phyloP scores from a whole-genome alignment of 352 stramenopile genomes.

The Phytophthora rubi region DNA sequence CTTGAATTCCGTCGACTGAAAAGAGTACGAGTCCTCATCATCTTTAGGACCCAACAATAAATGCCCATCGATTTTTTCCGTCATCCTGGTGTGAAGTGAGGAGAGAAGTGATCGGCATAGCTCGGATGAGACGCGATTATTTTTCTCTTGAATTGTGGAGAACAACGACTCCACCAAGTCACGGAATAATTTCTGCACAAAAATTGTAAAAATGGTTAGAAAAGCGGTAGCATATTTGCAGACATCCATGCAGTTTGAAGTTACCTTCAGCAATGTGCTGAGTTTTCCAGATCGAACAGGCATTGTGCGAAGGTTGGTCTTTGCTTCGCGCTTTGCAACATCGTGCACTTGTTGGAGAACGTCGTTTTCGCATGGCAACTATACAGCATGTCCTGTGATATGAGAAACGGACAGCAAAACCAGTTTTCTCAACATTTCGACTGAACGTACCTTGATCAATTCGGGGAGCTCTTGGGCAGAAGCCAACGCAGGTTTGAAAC shows the following conservation, averaged over 20 bases:
- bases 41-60: slow-evolving; percentile 48
- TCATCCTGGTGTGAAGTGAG: slow-evolving; percentile 69
- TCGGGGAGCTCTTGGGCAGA: slow-evolving; percentile 32
- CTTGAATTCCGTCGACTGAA: slow-evolving; percentile 76
- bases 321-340: slow-evolving; percentile 54
- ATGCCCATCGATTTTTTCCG: slow-evolving; percentile 59
- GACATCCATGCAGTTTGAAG: neutral
- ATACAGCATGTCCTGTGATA: slow-evolving; percentile 10
- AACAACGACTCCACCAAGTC: slow-evolving; percentile 76
- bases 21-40: slow-evolving; percentile 66
- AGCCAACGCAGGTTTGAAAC: slow-evolving; percentile 54
- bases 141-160: slow-evolving; percentile 72
- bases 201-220: slow-evolving; percentile 5
- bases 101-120: slow-evolving; percentile 63
- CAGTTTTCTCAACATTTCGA: neutral
- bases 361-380: slow-evolving; percentile 71
- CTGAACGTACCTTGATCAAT: slow-evolving; percentile 48
- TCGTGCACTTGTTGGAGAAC: slow-evolving; percentile 57
- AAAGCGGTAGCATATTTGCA: neutral
- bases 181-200: slow-evolving; percentile 78
- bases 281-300: slow-evolving; percentile 72
- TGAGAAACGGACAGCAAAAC: neutral
- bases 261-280: slow-evolving; percentile 63
- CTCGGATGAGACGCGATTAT: slow-evolving; percentile 68
- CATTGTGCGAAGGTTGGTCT: slow-evolving; percentile 60